phyloP scores from a whole-genome alignment of 371 early-diverging fungal species.

The Actinomucor elegans region DNA sequence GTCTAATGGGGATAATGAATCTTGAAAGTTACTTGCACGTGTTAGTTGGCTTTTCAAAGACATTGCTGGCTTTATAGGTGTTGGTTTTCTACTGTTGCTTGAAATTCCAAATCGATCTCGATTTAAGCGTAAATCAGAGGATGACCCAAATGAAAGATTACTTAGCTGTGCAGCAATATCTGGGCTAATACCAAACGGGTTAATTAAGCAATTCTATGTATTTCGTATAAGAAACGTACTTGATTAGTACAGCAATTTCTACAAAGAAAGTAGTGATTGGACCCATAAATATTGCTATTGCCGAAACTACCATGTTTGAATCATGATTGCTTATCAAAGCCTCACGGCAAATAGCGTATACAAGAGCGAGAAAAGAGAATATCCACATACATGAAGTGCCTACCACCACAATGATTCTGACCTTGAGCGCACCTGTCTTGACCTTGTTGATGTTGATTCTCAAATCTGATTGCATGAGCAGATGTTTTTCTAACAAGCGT shows the following conservation, averaged over 20 bases:
- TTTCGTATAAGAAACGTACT: constrained; percentile 15
- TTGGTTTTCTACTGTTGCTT: neutral
- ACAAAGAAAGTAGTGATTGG: constrained; percentile 25
- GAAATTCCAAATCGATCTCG: too few species aligned
- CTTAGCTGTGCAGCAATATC: constrained; percentile 2
- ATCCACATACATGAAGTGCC: constrained; percentile 20
- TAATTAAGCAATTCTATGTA: neutral
- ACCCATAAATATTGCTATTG: constrained; percentile 27
- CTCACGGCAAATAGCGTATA: constrained; percentile 24
- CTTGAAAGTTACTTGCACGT: too few species aligned
- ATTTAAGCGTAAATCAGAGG: neutral
- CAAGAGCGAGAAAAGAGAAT: constrained; percentile 21
- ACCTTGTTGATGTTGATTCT: constrained; percentile 19
- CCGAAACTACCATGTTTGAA: constrained; percentile 19
- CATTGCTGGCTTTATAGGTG: neutral
- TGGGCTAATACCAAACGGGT: neutral
- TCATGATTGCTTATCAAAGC: constrained; percentile 2
- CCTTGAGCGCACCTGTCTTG: constrained; percentile 28
- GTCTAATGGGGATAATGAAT: too few species aligned
- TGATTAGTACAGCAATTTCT: constrained; percentile 26
- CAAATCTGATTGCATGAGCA: constrained; percentile 18
- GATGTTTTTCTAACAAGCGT: constrained; percentile 19
- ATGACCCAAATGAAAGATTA: neutral
- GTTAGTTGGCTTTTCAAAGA: too few species aligned
- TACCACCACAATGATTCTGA: constrained; percentile 12